Percentiles rank a stretch among this genome's conserved stretches.
Evolutionary conservation across 306 rosid genomes (phyloP).

Genomic region (Malus asiatica): DNA sequence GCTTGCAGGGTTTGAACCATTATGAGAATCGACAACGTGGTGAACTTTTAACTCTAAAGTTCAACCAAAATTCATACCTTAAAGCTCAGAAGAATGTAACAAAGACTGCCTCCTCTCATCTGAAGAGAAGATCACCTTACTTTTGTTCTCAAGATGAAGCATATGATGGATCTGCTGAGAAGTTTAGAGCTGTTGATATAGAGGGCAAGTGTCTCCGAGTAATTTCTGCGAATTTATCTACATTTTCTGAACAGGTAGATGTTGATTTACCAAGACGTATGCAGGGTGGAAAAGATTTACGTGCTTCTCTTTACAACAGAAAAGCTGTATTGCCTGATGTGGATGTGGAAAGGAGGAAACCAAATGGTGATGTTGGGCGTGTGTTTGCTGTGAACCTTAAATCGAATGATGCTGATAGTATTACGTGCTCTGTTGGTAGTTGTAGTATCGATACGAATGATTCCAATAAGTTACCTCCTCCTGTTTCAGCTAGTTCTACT

Average conservation of each 20-base stretch:
- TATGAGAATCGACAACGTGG: constrained; percentile 35
- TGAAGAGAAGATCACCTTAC: constrained; percentile 46
- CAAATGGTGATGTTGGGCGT: constrained; percentile 39
- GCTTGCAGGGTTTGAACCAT: constrained; percentile 48
- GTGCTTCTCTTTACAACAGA: constrained; percentile 35
- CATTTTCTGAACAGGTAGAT: constrained; percentile 34
- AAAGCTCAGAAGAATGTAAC: constrained; percentile 37
- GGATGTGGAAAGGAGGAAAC: constrained; percentile 38
- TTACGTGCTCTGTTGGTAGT: constrained; percentile 79
- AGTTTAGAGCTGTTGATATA: constrained; percentile 48
- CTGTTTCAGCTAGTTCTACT: constrained; percentile 44
- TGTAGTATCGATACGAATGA: constrained; percentile 56
- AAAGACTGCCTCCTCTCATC: constrained; percentile 29
- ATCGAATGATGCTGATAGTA: constrained; percentile 40
- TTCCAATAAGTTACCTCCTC: constrained; percentile 33
- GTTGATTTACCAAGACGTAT: constrained; percentile 38
- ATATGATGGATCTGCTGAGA: constrained; percentile 43
- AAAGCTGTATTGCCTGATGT: constrained; percentile 30
- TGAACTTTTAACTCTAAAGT: constrained; percentile 18
- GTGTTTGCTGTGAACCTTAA: constrained; percentile 38
- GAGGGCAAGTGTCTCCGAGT: constrained; percentile 40
- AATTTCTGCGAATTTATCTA: constrained; percentile 34
- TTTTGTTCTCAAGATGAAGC: constrained; percentile 42
- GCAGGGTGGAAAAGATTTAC: constrained; percentile 33
- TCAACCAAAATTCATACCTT: constrained; percentile 16